Evolutionary conservation across 352 stramenopile genomes (phyloP), one percentile per base, ranked within the genome.

Genomic region (Phytopythium mirpurense): DNA sequence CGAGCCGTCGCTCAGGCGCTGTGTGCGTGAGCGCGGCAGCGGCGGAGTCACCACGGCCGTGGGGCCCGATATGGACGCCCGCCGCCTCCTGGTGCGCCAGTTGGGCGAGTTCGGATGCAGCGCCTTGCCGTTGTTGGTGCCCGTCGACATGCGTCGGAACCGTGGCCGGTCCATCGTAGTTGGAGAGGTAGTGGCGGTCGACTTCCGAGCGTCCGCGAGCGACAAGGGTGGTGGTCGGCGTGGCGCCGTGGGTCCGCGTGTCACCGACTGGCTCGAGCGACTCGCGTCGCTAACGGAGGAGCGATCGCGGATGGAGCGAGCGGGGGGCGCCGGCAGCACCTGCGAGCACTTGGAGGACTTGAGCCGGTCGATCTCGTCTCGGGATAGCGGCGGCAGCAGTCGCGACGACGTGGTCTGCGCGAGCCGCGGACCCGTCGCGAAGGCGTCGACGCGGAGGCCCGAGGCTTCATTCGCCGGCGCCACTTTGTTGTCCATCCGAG

Each of bases 401-500:
- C 45, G 29, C 27, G 45, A 7, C 16, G 45, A 51, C 14, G 29
- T 18, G 7, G 45, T 3, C 5, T 15, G 1, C 6, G 9, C 9
- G 5, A 51, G 32, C 2, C 27, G 26, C 19, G 26, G 19, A 10
- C 5, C 44, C 21, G 11, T 8, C 19, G n/a, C 10, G 21, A 11
- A 9, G 6, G 40, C 11, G n/a, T 29, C 23, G 21, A 4, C 14
- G 14, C 16, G 6, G 24, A 0, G 1, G n/a, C 10, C 42, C 21
- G 2, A 4, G 35, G 11, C 41, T 7, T 19, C 27, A 15, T 51
- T 27, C 4, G 23, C 32, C 11, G 47, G 47, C 11, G 47, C 34
- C 35, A 54, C 34, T 14, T 54, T 54, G 14, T 35, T 42, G 21
- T 54, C 47, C 47, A 54, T 54, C 24, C 21, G 14, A 32, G 7